These are phyloP conservation scores for Smittium culicis DNA, from an alignment of 371 early-diverging fungal species.

Conservation along the genomic window DNA sequence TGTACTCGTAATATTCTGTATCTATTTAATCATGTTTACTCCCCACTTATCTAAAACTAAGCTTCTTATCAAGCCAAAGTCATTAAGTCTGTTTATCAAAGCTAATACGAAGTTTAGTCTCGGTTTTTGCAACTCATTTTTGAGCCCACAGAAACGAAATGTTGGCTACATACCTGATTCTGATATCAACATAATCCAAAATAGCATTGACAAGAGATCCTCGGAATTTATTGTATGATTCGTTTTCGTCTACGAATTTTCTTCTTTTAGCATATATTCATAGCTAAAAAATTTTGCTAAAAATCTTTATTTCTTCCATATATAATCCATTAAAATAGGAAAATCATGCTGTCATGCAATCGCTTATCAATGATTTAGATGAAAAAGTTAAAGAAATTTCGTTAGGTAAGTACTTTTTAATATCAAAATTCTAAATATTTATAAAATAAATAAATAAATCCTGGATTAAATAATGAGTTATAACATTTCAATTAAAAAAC, in stretches of 20 bases:
- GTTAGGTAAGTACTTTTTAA: not conserved
- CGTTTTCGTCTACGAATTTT: not conserved
- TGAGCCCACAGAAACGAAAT: not conserved
- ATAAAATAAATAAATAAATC: not conserved
- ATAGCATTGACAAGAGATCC: slow-evolving; percentile 56
- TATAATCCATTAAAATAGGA: slow-evolving; percentile 39
- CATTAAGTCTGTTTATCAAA: no score
- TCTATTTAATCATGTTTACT: no score
- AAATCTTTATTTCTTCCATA: not conserved
- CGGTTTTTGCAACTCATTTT: no score
- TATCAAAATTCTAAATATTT: not conserved
- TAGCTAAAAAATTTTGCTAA: not conserved
- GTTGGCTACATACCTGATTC: slow-evolving; percentile 7
- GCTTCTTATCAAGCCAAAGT: no score
- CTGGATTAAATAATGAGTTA: not conserved
- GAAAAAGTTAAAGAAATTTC: slow-evolving; percentile 39
- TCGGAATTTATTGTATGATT: slow-evolving; percentile 77
- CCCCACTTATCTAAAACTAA: no score
- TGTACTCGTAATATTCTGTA: no score
- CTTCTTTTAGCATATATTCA: slow-evolving; percentile 3
- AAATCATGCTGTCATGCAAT: slow-evolving; percentile 66
- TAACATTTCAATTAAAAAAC: not conserved
- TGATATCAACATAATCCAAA: slow-evolving; percentile 18
- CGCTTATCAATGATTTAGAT: slow-evolving; percentile 59
- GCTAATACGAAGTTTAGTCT: no score